A percentile compares a stretch with the other conserved stretches of the same genome.
These are phyloP conservation scores for Magnolia officinalis DNA, from an alignment of 164 flowering plant species.

Conservation along the genomic window DNA sequence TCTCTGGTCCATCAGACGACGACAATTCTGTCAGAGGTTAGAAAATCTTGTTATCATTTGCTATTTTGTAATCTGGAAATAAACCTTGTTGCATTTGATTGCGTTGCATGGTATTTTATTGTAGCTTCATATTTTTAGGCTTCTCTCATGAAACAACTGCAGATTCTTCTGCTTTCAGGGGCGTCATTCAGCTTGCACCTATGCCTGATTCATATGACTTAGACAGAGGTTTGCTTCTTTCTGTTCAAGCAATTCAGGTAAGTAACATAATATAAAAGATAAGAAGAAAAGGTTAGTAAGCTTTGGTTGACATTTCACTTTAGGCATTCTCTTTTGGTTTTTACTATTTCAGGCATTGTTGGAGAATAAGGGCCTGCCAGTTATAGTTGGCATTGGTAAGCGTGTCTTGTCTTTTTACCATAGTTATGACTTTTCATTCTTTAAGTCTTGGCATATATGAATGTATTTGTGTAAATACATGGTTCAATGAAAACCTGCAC, in stretches of 20 bases:
- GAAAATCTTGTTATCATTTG: constrained; percentile 8
- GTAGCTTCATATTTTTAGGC: constrained; percentile 24
- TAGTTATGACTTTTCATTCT: constrained; percentile 7
- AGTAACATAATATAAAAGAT: background rate
- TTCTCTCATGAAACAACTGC: constrained; percentile 78
- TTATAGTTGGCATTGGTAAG: constrained; percentile 97
- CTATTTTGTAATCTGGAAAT: background rate
- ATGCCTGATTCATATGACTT: constrained; percentile 95
- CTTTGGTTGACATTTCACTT: constrained; percentile 4
- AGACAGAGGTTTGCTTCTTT: constrained; percentile 92
- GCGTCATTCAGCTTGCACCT: constrained; percentile 75
- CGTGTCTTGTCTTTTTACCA: background rate
- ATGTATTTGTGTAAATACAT: background rate
- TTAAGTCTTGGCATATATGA: background rate
- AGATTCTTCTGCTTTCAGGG: constrained; percentile 89
- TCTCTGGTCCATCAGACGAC: constrained; percentile 42
- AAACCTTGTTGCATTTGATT: background rate
- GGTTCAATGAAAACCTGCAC: too few species aligned
- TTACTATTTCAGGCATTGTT: constrained; percentile 72
- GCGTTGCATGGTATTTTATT: background rate
- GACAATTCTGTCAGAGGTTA: constrained; percentile 30
- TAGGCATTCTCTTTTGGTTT: constrained; percentile 5
- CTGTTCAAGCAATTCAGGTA: constrained; percentile 99
- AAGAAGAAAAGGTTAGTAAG: background rate
- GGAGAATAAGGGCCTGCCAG: constrained; percentile 92